phyloP scores from a whole-genome alignment of 192 early-diverging fungal genomes.

The Coemansia sp. region DNA sequence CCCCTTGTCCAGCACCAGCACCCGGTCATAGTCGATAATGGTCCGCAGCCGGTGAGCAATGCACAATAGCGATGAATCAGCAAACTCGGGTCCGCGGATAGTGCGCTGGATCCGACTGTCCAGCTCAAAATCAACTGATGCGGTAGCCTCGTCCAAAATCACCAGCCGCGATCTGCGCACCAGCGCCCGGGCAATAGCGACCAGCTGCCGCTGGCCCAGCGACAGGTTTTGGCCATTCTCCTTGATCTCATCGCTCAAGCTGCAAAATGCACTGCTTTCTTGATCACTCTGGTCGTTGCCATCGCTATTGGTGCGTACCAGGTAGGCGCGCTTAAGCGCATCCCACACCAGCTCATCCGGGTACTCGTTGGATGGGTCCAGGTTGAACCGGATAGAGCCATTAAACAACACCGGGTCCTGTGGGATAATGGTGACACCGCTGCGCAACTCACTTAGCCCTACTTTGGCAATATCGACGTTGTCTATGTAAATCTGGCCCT shows the following conservation, averaged over 20 bases:
- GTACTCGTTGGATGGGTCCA: conserved; percentile 85
- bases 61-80: conserved; percentile 71
- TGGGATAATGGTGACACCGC: conserved; percentile 82
- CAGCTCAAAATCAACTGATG: conserved; percentile 81
- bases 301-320: conserved; percentile 38
- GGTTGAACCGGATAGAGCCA: conserved; percentile 79
- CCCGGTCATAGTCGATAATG: conserved; percentile 80
- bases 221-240: conserved; percentile 84
- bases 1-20: conserved; percentile 83
- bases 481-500: conserved; percentile 73
- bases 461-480: conserved; percentile 69
- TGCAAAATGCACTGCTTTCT: conserved; percentile 25
- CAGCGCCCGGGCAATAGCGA: conserved; percentile 77
- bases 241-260: conserved; percentile 67
- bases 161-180: conserved; percentile 69
- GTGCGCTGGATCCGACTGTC: conserved; percentile 89
- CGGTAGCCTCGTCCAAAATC: conserved; percentile 89
- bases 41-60: conserved; percentile 90
- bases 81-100: conserved; percentile 75
- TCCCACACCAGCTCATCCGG: conserved; percentile 74
- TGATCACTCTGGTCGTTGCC: not conserved
- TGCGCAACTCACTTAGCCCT: conserved; percentile 76
- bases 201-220: conserved; percentile 75
- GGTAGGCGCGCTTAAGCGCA: conserved; percentile 70
- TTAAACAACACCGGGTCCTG: conserved; percentile 85